Base-by-base conservation (phyloP, 2,329 filamentous ascomycete species). In the Nigrospora oryzae region DNA sequence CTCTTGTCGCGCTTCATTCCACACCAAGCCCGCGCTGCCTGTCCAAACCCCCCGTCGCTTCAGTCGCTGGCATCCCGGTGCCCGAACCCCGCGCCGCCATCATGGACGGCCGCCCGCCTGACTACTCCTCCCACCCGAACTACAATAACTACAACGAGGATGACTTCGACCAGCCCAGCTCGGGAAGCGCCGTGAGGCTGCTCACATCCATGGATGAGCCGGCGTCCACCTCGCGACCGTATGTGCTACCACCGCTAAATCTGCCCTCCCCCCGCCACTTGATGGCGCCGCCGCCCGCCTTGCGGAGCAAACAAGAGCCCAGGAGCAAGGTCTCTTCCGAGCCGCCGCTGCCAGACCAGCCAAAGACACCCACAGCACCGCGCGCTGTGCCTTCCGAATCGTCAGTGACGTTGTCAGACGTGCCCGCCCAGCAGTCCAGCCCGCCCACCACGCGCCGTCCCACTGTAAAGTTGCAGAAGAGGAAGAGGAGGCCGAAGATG, bases 151-250 rank as follows among this genome's bases (percentile, higher is more conserved):
- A 63, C 43, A 82, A 83, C 56, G 72, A 77, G 55, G 74, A 78
- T 43, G 74, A 79, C 23, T 62, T 70, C 53, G 65, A 74, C 52
- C 65, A 69, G 50, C 71, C 68, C 69, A 15, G 66, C 65, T 45
- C 55, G 61, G 57, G 56, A 46, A 74, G 71, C 78, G 32, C 75
- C 49, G 72, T 83, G 44, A 72, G 80, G 55, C 65, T 84, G 54
- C 65, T 84, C 64, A 83, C 79, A 43, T 81, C 77, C 7, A 70
- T 79, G 60, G 79, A 83, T 56, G 78, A 81, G 39, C 64, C 72
- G 31, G 49, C 64, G 37, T 55, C 66, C 65, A 64, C 69, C 50
- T 54, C 56, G 45, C 64, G 68, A 58, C 68, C 73, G 77, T 82
- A 82, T 68, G 79, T 82, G 65, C 52, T 53, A 50, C 56, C 59